These are phyloP conservation scores for Acacia pycnantha DNA, from an alignment of 331 rosid species.

Conservation along the genomic window DNA sequence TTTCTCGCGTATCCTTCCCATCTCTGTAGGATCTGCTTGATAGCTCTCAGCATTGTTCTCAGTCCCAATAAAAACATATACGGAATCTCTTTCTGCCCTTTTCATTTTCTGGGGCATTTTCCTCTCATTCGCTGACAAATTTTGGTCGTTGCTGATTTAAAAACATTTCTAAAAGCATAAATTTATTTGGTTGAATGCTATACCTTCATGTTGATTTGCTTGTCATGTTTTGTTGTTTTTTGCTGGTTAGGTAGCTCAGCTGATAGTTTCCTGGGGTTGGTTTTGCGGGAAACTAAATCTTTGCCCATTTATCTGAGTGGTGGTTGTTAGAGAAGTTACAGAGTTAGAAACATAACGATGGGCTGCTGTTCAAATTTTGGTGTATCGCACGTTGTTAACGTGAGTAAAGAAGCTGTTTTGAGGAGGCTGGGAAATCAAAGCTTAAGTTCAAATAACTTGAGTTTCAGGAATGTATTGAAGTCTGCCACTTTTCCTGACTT, in stretches of 20 bases:
- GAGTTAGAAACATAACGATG: slow-evolving; percentile 28
- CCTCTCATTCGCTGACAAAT: background rate
- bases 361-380: slow-evolving; percentile 36
- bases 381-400: slow-evolving; percentile 24
- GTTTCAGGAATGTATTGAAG: slow-evolving; percentile 39
- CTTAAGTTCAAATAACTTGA: slow-evolving; percentile 29
- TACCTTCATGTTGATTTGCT: background rate
- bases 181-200: slow-evolving; percentile 9
- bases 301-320: slow-evolving; percentile 25
- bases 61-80: background rate
- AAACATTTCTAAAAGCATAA: background rate
- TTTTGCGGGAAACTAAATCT: slow-evolving; percentile 3
- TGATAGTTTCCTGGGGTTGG: slow-evolving; percentile 4
- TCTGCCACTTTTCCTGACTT: slow-evolving; percentile 28
- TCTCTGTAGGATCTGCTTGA: background rate
- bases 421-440: slow-evolving; percentile 31
- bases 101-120: background rate
- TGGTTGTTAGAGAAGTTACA: slow-evolving; percentile 20
- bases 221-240: background rate
- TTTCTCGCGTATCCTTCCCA: background rate
- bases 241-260: slow-evolving; percentile 8
- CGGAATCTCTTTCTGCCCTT: background rate
- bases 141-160: background rate
- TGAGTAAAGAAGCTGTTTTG: slow-evolving; percentile 27
- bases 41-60: background rate